A percentile compares a stretch with the other conserved stretches of the same genome.
Conservation (phyloP, 2,329 filamentous ascomycete species). For the Fusarium newnesense region DNA sequence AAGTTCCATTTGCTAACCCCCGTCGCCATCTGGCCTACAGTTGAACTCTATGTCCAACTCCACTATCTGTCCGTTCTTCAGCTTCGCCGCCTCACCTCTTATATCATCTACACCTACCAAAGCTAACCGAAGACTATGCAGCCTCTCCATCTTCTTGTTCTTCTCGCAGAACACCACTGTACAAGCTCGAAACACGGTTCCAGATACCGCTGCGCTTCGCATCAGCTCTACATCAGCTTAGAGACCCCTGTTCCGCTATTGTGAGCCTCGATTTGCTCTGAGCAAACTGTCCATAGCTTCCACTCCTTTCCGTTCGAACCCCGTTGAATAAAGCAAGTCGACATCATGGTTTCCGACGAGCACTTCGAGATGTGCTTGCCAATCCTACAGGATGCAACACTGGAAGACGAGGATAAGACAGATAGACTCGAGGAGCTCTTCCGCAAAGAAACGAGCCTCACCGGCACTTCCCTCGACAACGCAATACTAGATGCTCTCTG, state of each 20-base stretch:
- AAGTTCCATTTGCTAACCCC: conserved; percentile 21
- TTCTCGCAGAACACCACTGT: conserved; percentile 13
- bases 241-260: conserved; percentile 25
- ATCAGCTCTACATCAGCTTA: conserved; percentile 30
- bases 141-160: conserved; percentile 35
- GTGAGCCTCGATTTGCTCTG: conserved; percentile 19
- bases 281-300: conserved; percentile 30
- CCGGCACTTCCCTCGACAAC: conserved; percentile 84
- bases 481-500: conserved; percentile 90
- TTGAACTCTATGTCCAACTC: conserved; percentile 27
- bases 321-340: conserved; percentile 28
- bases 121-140: conserved; percentile 35
- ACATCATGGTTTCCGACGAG: conserved; percentile 88
- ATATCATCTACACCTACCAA: conserved; percentile 1
- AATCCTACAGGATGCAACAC: conserved; percentile 80
- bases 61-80: conserved; percentile 35
- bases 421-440: conserved; percentile 90
- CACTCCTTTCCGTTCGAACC: conserved; percentile 12
- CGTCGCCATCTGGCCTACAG: background rate
- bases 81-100: conserved; percentile 28
- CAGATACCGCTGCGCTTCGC: conserved; percentile 14
- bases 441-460: conserved; percentile 79
- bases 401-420: conserved; percentile 96
- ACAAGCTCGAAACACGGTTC: conserved; percentile 8
- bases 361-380: conserved; percentile 92